Percentiles rank a stretch among this genome's conserved stretches.
phyloP scores from a whole-genome alignment of 2,329 filamentous ascomycete species.

The Pestalotiopsis sp. region DNA sequence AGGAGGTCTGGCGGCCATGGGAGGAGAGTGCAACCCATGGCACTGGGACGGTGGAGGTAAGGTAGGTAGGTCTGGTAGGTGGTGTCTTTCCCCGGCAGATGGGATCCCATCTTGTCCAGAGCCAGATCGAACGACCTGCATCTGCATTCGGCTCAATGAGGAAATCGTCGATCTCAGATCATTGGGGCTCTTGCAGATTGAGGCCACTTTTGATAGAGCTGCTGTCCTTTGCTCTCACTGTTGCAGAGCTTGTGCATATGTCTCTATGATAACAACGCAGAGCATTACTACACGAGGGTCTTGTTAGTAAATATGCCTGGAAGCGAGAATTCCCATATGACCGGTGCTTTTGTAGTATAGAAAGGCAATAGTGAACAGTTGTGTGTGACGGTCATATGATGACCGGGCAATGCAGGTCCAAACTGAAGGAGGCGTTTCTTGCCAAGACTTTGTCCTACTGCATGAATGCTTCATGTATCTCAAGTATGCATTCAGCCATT shows the following conservation, averaged over 20 bases:
- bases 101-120: neutral
- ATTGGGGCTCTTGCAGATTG: neutral
- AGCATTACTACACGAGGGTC: neutral
- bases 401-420: neutral
- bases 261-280: neutral
- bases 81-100: neutral
- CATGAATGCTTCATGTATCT: neutral
- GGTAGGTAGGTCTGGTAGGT: too few relatives aligned
- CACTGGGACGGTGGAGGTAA: neutral
- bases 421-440: neutral
- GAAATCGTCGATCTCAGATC: neutral
- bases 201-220: neutral
- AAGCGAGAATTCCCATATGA: neutral
- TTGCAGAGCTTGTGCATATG: neutral
- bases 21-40: neutral
- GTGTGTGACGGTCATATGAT: neutral
- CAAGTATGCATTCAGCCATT: neutral
- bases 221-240: neutral
- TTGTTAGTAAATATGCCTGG: neutral
- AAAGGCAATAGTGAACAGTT: neutral
- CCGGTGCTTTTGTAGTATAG: neutral
- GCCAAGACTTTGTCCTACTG: neutral
- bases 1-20: neutral
- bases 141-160: constrained; percentile 1
- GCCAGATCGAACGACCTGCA: constrained; percentile 4